These are phyloP conservation scores for Saccharomycopsis schoenii DNA, from an alignment of 805 yeast species.

Conservation along the genomic window DNA sequence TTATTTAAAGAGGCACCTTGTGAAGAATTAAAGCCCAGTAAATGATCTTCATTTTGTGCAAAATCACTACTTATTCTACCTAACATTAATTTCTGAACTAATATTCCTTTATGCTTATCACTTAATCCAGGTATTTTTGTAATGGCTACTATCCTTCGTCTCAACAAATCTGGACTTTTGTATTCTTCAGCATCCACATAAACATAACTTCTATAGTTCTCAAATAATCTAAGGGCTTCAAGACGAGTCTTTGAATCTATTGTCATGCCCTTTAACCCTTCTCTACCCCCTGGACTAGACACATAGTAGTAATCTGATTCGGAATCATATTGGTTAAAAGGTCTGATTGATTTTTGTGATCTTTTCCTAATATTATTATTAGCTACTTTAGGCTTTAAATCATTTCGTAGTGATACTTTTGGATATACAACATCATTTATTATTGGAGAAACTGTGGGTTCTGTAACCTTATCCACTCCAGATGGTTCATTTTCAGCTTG, in stretches of 20 bases:
- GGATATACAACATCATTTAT: conserved; percentile 45
- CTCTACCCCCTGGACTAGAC: conserved; percentile 6
- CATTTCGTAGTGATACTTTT: conserved; percentile 25
- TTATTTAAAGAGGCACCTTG: conserved; percentile 2
- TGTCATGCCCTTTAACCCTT: neutral
- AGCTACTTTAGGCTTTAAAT: conserved; percentile 7
- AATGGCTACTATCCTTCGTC: conserved; percentile 23
- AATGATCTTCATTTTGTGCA: neutral
- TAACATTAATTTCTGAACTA: conserved; percentile 28
- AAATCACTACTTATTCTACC: conserved; percentile 19
- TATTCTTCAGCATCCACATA: conserved; percentile 7
- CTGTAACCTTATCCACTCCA: conserved; percentile 41
- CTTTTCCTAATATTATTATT: conserved; percentile 3
- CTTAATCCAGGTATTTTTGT: conserved; percentile 21
- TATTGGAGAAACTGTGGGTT: conserved; percentile 39
- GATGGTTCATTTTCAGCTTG: conserved; percentile 33
- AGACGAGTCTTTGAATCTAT: neutral
- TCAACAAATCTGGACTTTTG: conserved; percentile 2
- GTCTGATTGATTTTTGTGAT: neutral
- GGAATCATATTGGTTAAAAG: conserved; percentile 6
- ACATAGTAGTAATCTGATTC: conserved; percentile 7
- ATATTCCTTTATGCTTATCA: conserved; percentile 26
- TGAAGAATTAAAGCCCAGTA: conserved; percentile 19
- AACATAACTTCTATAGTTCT: neutral
- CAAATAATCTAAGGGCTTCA: conserved; percentile 4